These are phyloP conservation scores for Nemania serpens DNA, from an alignment of 2,329 filamentous ascomycete genomes.

Conservation along the genomic window DNA sequence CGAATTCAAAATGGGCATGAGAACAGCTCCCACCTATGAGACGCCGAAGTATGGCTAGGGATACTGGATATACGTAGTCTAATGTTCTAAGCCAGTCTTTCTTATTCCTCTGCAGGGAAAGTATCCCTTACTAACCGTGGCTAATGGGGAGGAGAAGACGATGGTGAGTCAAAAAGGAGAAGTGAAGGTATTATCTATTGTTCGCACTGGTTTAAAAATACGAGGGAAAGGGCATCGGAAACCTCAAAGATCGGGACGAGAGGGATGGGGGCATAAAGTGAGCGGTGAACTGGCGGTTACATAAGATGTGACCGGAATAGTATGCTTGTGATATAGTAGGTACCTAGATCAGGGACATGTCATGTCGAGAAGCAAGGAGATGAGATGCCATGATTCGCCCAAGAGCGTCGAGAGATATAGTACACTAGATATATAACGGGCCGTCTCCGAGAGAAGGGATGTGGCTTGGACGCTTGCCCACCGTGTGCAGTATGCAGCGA, in stretches of 20 bases:
- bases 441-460: slow-evolving; percentile 26
- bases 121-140: neutral
- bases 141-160: neutral
- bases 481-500: slow-evolving; percentile 20
- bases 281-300: slow-evolving; percentile 28
- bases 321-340: slow-evolving; percentile 14
- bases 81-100: neutral
- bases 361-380: slow-evolving; percentile 28
- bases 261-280: slow-evolving; percentile 27
- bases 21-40: neutral
- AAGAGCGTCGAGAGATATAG: slow-evolving; percentile 19
- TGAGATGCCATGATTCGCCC: slow-evolving; percentile 29
- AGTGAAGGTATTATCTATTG: neutral
- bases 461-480: slow-evolving; percentile 26
- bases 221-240: neutral
- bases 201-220: neutral
- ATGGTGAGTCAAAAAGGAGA: neutral
- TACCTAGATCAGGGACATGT: slow-evolving; percentile 19
- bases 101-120: neutral
- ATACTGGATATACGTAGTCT: neutral
- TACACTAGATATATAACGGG: slow-evolving; percentile 11
- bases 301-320: slow-evolving; percentile 18
- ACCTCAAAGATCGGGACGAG: slow-evolving; percentile 4
- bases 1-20: neutral
- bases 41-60: neutral